These are phyloP conservation scores for Botrytis tulipae DNA, from an alignment of 2,329 filamentous ascomycete species.

Conservation along the genomic window DNA sequence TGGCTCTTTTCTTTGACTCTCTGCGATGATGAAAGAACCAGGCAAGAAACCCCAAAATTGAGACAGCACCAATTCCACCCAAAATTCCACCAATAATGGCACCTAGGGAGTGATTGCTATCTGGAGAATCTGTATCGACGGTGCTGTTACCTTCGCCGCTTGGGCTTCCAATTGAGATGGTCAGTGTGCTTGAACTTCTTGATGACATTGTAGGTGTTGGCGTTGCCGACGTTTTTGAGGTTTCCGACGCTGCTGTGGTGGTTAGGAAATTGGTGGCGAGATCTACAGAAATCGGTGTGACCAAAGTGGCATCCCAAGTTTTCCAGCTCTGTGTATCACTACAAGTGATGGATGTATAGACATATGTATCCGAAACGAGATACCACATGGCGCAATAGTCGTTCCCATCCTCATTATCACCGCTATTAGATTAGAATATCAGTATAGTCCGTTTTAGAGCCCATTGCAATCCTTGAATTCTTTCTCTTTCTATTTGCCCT, in stretches of 20 bases:
- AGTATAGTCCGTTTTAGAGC: neutral
- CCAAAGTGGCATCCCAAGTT: neutral
- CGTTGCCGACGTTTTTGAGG: neutral
- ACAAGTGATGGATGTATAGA: conserved; percentile 9
- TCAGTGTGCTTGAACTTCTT: neutral
- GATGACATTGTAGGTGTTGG: too few species aligned
- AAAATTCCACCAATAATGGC: neutral
- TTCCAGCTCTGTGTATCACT: neutral
- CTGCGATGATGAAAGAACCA: neutral
- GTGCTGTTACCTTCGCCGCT: neutral
- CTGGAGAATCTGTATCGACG: neutral
- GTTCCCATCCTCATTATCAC: neutral
- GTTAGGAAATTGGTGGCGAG: neutral
- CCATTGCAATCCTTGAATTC: neutral
- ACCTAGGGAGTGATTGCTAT: neutral
- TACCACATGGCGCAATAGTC: conserved; percentile 11
- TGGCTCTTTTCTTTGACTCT: neutral
- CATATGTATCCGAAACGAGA: neutral
- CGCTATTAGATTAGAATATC: neutral
- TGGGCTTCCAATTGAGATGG: neutral
- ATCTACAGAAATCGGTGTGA: neutral
- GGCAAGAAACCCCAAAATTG: neutral
- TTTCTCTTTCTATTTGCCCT: neutral
- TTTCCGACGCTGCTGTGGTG: too few species aligned
- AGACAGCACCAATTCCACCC: neutral